These are phyloP conservation scores for Hippophae rhamnoides DNA, from an alignment of 306 rosid species.

Conservation along the genomic window DNA sequence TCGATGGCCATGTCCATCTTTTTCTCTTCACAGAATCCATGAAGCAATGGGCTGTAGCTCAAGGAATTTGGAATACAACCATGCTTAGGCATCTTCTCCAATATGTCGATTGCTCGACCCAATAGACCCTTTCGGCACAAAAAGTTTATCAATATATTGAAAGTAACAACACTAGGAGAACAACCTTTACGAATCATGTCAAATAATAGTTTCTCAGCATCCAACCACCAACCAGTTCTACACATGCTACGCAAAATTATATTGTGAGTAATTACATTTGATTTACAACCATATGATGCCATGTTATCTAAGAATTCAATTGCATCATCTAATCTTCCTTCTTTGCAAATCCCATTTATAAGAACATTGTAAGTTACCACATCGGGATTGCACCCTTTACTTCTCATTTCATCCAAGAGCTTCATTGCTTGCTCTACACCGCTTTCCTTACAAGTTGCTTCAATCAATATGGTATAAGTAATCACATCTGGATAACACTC, in stretches of 20 bases:
- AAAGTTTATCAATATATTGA: conserved; percentile 88
- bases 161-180: conserved; percentile 93
- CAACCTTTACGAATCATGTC: conserved; percentile 84
- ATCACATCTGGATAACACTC: conserved; percentile 89
- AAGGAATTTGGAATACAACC: conserved; percentile 84
- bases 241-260: conserved; percentile 85
- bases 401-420: conserved; percentile 78
- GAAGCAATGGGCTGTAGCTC: conserved; percentile 94
- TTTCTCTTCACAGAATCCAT: conserved; percentile 81
- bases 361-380: conserved; percentile 89
- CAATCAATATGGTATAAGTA: conserved; percentile 82
- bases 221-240: conserved; percentile 91
- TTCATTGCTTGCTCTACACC: conserved; percentile 89
- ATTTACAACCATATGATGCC: conserved; percentile 61
- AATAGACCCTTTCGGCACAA: conserved; percentile 75
- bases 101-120: conserved; percentile 75
- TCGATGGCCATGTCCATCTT: conserved; percentile 81
- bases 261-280: conserved; percentile 74
- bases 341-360: conserved; percentile 83
- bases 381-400: conserved; percentile 78
- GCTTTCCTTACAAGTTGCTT: conserved; percentile 80
- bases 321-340: conserved; percentile 81
- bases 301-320: conserved; percentile 52
- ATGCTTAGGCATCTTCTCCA: conserved; percentile 84
- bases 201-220: conserved; percentile 63